Conservation (phyloP, 495 filamentous ascomycete species). For the Cladorrhinum samala region DNA sequence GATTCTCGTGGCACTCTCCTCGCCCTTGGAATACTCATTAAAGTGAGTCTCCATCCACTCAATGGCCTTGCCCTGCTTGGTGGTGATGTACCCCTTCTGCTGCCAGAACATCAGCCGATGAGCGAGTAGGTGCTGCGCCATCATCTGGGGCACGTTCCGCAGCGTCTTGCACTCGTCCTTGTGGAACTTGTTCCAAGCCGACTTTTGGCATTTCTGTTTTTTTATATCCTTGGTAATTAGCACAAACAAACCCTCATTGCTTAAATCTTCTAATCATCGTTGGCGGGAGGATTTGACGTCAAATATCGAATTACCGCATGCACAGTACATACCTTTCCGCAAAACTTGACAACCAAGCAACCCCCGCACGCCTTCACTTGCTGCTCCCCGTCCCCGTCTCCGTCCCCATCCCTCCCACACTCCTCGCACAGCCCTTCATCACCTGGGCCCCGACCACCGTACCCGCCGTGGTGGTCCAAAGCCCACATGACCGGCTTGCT, state of each 20-base stretch:
- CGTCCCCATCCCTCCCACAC: no score
- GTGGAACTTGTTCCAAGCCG: constrained; percentile 18
- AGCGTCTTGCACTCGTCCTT: constrained; percentile 23
- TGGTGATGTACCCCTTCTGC: constrained; percentile 8
- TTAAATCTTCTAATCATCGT: no score
- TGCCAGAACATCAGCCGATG: constrained; percentile 15
- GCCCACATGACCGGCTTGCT: constrained; percentile 10
- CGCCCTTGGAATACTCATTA: constrained; percentile 7
- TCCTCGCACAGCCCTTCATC: no score
- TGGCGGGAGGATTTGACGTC: no score
- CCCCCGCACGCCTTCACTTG: constrained; percentile 51
- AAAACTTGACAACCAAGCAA: constrained; percentile 60
- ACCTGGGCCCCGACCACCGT: no score
- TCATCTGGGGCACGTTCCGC: constrained; percentile 7
- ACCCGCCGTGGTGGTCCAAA: no score
- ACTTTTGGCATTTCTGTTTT: constrained; percentile 18
- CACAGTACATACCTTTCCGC: constrained; percentile 53
- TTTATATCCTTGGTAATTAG: no score
- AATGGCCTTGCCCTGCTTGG: constrained; percentile 6
- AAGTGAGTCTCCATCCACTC: constrained; percentile 17
- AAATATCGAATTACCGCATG: no score
- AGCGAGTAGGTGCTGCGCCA: constrained; percentile 8
- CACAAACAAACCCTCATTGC: no score
- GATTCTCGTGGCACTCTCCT: constrained; percentile 7
- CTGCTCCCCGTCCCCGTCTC: not conserved